Percentiles rank a stretch among this genome's conserved stretches.
Conservation (phyloP, 2,329 filamentous ascomycete genomes). For the Paradendryphiella salina region DNA sequence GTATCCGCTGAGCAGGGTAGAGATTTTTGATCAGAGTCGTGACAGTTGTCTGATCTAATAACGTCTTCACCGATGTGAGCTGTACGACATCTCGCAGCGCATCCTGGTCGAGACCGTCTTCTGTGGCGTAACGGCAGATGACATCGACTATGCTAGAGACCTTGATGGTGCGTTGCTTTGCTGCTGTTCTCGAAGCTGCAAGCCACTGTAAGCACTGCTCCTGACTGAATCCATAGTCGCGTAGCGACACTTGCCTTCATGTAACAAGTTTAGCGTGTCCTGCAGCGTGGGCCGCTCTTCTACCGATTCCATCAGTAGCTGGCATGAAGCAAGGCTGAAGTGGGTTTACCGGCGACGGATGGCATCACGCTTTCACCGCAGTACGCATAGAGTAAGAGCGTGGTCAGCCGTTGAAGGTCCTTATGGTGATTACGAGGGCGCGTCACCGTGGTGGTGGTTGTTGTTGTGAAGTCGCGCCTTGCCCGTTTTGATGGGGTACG, state of each 20-base stretch:
- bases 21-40: conserved; percentile 71
- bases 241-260: conserved; percentile 37
- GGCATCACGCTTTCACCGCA: conserved; percentile 35
- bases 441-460: conserved; percentile 32
- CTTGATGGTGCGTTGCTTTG: conserved; percentile 66
- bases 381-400: conserved; percentile 29
- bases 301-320: conserved; percentile 33
- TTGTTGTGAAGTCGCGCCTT: conserved; percentile 36
- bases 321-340: conserved; percentile 4
- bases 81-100: conserved; percentile 67
- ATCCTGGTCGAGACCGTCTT: conserved; percentile 65
- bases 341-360: conserved; percentile 34
- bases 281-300: conserved; percentile 37
- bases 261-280: conserved; percentile 44
- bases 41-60: conserved; percentile 75
- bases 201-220: conserved; percentile 27
- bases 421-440: conserved; percentile 16
- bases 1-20: conserved; percentile 71
- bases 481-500: conserved; percentile 20
- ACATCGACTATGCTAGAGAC: conserved; percentile 67
- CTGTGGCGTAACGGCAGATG: conserved; percentile 66
- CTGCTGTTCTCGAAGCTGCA: conserved; percentile 51
- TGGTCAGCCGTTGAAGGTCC: conserved; percentile 27
- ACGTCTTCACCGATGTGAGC: conserved; percentile 66
- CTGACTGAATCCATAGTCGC: conserved; percentile 17